Evolutionary conservation across 768 basidiomycete genomes (phyloP).

Genomic region (Pisolithus albus): DNA sequence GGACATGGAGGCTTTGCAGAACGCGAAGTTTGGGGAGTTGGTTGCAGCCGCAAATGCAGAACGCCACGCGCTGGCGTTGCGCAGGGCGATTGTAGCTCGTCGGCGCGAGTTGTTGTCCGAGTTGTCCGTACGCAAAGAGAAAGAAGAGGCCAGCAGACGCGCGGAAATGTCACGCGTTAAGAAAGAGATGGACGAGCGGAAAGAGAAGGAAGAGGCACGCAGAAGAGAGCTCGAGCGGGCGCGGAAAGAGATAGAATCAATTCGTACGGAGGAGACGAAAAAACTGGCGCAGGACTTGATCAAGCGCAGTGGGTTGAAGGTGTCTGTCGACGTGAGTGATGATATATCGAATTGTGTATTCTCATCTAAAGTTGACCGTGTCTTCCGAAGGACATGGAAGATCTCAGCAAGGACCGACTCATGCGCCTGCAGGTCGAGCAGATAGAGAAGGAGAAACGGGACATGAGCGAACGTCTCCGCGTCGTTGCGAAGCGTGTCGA

Average conservation of each 20-base stretch:
- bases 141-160: conserved; percentile 75
- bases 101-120: conserved; percentile 80
- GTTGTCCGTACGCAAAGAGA: conserved; percentile 77
- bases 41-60: conserved; percentile 58
- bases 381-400: conserved; percentile 61
- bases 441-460: conserved; percentile 93
- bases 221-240: conserved; percentile 74
- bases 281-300: conserved; percentile 81
- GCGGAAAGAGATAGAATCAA: conserved; percentile 56
- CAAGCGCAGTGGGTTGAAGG: conserved; percentile 67
- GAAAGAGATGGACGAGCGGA: conserved; percentile 61
- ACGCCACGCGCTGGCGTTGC: conserved; percentile 67
- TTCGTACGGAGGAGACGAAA: conserved; percentile 66
- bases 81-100: conserved; percentile 78
- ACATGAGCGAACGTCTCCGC: conserved; percentile 73
- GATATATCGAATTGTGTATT: not conserved
- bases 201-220: conserved; percentile 53
- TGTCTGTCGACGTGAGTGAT: conserved; percentile 59
- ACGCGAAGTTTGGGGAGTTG: conserved; percentile 51
- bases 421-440: conserved; percentile 90
- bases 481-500: conserved; percentile 86
- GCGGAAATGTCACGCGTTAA: conserved; percentile 61
- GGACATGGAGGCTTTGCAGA: conserved; percentile 41
- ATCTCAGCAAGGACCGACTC: conserved; percentile 77
- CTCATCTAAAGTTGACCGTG: not conserved